A percentile compares a stretch with the other conserved stretches of the same genome.
Conservation (phyloP, 2,329 filamentous ascomycete genomes). For the Rugonectria rugulosa region DNA sequence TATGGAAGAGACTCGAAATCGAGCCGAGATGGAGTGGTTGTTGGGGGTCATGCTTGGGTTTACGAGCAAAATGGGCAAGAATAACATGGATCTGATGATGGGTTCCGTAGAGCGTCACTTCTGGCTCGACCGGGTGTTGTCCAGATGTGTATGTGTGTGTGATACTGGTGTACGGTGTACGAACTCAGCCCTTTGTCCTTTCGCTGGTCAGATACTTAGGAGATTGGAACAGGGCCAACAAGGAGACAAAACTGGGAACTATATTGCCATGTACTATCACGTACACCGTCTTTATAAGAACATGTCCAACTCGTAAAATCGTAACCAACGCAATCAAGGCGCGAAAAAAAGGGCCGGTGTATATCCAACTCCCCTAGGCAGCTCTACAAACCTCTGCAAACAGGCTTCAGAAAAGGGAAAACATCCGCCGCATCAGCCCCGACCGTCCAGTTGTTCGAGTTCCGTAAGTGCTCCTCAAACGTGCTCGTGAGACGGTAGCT, state of each 20-base stretch:
- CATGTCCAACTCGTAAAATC: not conserved
- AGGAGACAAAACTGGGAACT: conserved; percentile 34
- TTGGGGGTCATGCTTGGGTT: conserved; percentile 52
- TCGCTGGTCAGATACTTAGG: too few species aligned
- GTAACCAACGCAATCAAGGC: not conserved
- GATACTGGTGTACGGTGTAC: too few species aligned
- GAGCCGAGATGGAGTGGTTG: conserved; percentile 51
- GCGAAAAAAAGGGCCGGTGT: not conserved
- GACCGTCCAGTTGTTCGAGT: conserved; percentile 19
- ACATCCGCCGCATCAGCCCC: conserved; percentile 9
- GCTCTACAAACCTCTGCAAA: conserved; percentile 13
- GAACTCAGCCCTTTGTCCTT: too few species aligned
- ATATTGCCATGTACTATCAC: not conserved
- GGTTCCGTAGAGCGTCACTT: conserved; percentile 52
- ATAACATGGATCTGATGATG: conserved; percentile 54
- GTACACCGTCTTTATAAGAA: too few species aligned
- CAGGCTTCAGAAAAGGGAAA: conserved; percentile 22
- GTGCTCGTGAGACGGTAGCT: conserved; percentile 7
- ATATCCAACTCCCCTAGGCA: not conserved
- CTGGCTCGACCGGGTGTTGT: conserved; percentile 44
- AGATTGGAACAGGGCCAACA: conserved; percentile 37
- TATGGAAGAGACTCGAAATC: conserved; percentile 50
- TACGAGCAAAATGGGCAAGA: conserved; percentile 48
- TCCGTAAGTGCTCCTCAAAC: conserved; percentile 21
- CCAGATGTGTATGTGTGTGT: too few species aligned